Base-by-base conservation (phyloP, 2,329 filamentous ascomycete species). In the Lomentospora prolificans region DNA sequence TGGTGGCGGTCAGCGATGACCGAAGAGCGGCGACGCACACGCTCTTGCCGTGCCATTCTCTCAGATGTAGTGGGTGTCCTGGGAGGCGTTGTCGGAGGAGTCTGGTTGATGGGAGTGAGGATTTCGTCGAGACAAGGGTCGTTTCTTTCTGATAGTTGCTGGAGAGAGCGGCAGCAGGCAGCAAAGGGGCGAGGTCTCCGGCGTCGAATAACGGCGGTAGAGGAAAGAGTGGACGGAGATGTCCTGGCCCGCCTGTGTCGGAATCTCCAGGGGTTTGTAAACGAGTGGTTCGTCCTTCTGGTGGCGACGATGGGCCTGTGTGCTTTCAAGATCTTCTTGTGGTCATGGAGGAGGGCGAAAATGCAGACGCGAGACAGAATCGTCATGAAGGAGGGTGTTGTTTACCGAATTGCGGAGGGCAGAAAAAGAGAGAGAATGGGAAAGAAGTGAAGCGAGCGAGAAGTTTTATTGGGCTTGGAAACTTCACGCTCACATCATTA, bases 311-410 rank as follows among this genome's bases (percentile, higher is more conserved):
- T 65, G 58, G 71, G 70, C 70, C 69, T 72, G 64, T 70, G 61
- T 61, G 70, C 69, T 58, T 68, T 70, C 61, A 75, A 64, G 60
- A 70, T 70, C 61, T 68, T 65, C 54, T 59, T 67, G 58, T 71
- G 67, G 61, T 77, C 71, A 69, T 75, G 64, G 60, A 74, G 67
- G 64, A 77, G 68, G 66, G 70, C 63, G 67, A 67, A 69, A 62
- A 72, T 72, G 64, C 68, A 73, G 63, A 31, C 54, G 46, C 54
- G 46, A 48, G 54, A 28, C 22, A 56, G 22, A 39, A 51, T 36
- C 36, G 54, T 50, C 54, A 56, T 56, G 46, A 30, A 53, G 33
- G 24, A 22, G 10, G 25, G 10, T 7, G 48, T 7, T 17, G 22
- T 14, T 12, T 14, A 19, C 24, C 7, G 51, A 19, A 5, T 17